Evolutionary conservation across 2,329 filamentous ascomycete species (phyloP).

Genomic region (Colletotrichum graminicola): DNA sequence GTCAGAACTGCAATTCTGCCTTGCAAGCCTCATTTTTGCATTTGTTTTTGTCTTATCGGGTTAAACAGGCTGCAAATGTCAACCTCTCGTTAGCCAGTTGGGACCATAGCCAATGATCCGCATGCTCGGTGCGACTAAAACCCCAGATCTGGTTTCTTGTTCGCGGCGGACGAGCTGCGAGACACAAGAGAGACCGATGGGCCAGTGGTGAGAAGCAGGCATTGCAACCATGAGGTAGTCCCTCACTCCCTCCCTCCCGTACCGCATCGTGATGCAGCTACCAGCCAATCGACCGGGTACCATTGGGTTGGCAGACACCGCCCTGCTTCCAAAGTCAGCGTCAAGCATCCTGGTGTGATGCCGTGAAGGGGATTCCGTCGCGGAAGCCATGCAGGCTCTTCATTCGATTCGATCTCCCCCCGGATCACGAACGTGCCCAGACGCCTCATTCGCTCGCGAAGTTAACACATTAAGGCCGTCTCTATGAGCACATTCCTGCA

Average conservation of each 20-base stretch:
- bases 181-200: not conserved
- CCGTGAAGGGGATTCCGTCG: too few species aligned
- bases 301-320: not conserved
- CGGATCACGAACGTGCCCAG: not conserved
- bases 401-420: not conserved
- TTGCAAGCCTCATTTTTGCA: constrained; percentile 34
- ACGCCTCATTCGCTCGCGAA: not conserved
- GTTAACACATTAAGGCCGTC: not conserved
- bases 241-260: not conserved
- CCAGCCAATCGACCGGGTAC: not conserved
- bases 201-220: not conserved
- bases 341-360: not conserved
- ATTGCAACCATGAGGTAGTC: not conserved
- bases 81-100: constrained; percentile 1
- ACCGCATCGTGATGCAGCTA: not conserved
- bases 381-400: not conserved
- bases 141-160: not conserved
- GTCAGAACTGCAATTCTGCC: constrained; percentile 2
- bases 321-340: not conserved
- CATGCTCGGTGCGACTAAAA: constrained; percentile 11
- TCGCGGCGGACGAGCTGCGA: not conserved
- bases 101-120: constrained; percentile 27
- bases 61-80: constrained; percentile 1
- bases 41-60: constrained; percentile 7
- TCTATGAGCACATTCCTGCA: not conserved